These are phyloP conservation scores for Cystofilobasidium bisporidii DNA, from an alignment of 768 basidiomycete species.

Conservation along the genomic window DNA sequence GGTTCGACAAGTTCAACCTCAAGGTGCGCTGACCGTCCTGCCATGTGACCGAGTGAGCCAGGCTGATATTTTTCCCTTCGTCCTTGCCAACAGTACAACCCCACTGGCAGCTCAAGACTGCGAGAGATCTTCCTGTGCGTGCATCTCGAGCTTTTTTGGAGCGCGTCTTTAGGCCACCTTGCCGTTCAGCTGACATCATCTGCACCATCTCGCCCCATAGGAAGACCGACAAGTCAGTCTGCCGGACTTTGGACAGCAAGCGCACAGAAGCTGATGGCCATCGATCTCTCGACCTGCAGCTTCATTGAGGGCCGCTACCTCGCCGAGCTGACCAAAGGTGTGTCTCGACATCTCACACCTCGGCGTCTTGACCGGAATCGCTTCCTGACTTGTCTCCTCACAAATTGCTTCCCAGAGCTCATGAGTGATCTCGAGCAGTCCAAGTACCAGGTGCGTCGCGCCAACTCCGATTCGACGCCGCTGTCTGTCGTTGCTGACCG, in stretches of 20 bases:
- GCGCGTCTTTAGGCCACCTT: no score
- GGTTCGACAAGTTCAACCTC: slow-evolving; percentile 63
- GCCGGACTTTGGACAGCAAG: no score
- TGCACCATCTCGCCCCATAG: not conserved
- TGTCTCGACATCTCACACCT: no score
- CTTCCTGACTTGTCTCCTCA: no score
- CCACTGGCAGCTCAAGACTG: slow-evolving; percentile 81
- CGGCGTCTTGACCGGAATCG: slow-evolving; percentile 4
- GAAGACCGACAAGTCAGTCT: slow-evolving; percentile 78
- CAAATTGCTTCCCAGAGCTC: slow-evolving; percentile 65
- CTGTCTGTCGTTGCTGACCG: no score
- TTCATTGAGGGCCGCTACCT: slow-evolving; percentile 83
- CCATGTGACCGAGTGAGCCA: no score
- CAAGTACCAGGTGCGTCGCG: slow-evolving; percentile 74
- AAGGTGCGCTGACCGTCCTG: slow-evolving; percentile 5
- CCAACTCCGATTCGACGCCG: no score
- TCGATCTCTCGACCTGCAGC: slow-evolving; percentile 18
- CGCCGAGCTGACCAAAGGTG: slow-evolving; percentile 86
- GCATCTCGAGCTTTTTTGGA: not conserved
- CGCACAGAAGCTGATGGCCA: no score
- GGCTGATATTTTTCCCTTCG: no score
- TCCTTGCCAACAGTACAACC: slow-evolving; percentile 63
- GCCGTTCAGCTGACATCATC: no score
- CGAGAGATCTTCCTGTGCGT: slow-evolving; percentile 76
- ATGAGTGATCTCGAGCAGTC: slow-evolving; percentile 97